Base-by-base conservation (phyloP, 371 early-diverging fungal species). In the Mortierella sp. region DNA sequence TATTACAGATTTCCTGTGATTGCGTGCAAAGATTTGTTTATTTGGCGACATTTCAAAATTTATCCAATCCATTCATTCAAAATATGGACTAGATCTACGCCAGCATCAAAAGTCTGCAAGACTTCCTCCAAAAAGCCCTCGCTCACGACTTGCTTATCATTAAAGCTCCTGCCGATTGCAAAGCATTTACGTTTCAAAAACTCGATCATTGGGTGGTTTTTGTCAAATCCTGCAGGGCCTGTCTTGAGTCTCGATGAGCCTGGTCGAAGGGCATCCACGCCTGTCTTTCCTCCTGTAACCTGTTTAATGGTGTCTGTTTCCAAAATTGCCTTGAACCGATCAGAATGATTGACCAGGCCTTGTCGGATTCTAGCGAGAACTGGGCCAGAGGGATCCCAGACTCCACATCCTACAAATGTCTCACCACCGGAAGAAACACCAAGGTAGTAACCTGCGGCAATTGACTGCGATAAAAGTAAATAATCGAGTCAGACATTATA, bases 201-300 rank as follows among this genome's bases (percentile, higher is more conserved):
- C 35, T 88, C 88, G 51, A 89, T 89, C 69, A 88, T 89, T 10
- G 88, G 87, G 65, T 89, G 89, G 60, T 89, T 77, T 66, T 86
- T 88, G 37, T 83, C 84, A 14, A 87, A 77, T 3, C 86, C 86
- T 26, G 68, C 84, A 20, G 88, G 88, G 0, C 86, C 86, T 3
- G 83, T 83, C 77, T 88, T 88, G 68, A 88, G 79, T 22, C 67
- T 83, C 39, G 75, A 67, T 3, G 80, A 77, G 3, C 71, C 68
- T 0, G 75, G 54, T 18, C 73, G 75, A 28, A 90, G 66, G 5
- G 87, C 76, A 10, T 72, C 85, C 8, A 78, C 10, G 0, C 89
- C 90, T 8, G 63, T 77, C 43, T 83, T 70, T 4, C 89, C 66
- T 4, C 89, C 66, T 47, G 87, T 88, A 18, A 87, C 40, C 16